phyloP scores from a whole-genome alignment of 345 rosid genomes.

The Physaria fendleri region DNA sequence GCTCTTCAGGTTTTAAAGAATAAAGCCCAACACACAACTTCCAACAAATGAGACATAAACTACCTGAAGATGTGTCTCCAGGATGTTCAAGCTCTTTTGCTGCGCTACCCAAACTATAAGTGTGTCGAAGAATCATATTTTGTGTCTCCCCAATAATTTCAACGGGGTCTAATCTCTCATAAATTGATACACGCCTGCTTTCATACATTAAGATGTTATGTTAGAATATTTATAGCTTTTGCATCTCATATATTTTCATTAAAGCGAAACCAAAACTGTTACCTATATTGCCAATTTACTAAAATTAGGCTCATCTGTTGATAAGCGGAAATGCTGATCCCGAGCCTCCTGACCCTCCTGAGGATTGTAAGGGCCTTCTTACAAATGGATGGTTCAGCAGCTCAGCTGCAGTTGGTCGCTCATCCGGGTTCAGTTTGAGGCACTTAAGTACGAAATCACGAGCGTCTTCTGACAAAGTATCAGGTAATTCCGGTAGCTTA shows the following conservation, averaged over 20 bases:
- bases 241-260: neutral
- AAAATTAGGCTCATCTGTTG: constrained; percentile 9
- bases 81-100: neutral
- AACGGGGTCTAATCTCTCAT: constrained; percentile 1
- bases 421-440: constrained; percentile 50
- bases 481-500: constrained; percentile 55
- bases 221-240: neutral
- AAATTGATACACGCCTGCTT: neutral
- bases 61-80: neutral
- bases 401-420: constrained; percentile 67
- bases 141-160: neutral
- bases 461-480: constrained; percentile 54
- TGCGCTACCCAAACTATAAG: neutral
- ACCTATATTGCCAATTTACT: constrained; percentile 7
- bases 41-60: neutral
- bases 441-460: constrained; percentile 63
- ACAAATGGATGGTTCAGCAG: constrained; percentile 75
- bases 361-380: constrained; percentile 38
- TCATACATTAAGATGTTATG: neutral
- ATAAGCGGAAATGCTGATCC: constrained; percentile 3
- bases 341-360: constrained; percentile 19
- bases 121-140: constrained; percentile 5
- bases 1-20: neutral
- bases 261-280: neutral
- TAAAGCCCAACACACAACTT: neutral